These are phyloP conservation scores for Astrocystis sublimbata DNA, from an alignment of 495 filamentous ascomycete genomes.

Conservation along the genomic window DNA sequence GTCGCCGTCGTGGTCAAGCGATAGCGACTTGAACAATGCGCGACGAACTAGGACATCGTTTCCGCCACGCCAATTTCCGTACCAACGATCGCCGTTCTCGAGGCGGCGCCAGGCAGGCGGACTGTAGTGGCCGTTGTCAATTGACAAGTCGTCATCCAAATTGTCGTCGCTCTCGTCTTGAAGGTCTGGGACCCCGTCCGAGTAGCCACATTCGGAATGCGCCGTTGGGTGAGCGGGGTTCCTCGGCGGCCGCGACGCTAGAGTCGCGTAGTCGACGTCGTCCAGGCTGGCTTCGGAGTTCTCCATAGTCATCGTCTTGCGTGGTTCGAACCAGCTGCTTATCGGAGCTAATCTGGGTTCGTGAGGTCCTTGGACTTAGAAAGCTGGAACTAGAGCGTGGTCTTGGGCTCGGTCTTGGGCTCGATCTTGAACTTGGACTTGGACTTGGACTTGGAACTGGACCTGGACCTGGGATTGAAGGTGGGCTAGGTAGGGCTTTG, in stretches of 20 bases:
- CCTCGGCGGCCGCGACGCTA: constrained; percentile 36
- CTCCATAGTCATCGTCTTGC: constrained; percentile 25
- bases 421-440: not conserved
- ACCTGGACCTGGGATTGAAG: constrained; percentile 2
- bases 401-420: too few species aligned
- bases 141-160: constrained; percentile 36
- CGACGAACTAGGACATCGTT: constrained; percentile 34
- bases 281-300: constrained; percentile 34
- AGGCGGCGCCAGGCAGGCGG: constrained; percentile 58
- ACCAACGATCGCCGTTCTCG: constrained; percentile 54
- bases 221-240: constrained; percentile 64
- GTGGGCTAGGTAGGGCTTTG: constrained; percentile 22
- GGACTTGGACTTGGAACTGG: constrained; percentile 6
- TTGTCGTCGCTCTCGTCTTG: constrained; percentile 51
- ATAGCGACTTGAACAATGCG: constrained; percentile 22
- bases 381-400: not conserved
- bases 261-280: constrained; percentile 61
- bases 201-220: constrained; percentile 74
- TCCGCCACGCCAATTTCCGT: constrained; percentile 54
- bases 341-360: constrained; percentile 8
- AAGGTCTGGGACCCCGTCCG: constrained; percentile 45
- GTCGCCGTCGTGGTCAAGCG: constrained; percentile 26
- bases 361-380: not conserved
- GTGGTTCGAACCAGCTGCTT: constrained; percentile 8
- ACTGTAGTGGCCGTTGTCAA: constrained; percentile 54